These are phyloP conservation scores for Sanghuangporus sanghuang DNA, from an alignment of 1,284 basidiomycete species.

Conservation along the genomic window DNA sequence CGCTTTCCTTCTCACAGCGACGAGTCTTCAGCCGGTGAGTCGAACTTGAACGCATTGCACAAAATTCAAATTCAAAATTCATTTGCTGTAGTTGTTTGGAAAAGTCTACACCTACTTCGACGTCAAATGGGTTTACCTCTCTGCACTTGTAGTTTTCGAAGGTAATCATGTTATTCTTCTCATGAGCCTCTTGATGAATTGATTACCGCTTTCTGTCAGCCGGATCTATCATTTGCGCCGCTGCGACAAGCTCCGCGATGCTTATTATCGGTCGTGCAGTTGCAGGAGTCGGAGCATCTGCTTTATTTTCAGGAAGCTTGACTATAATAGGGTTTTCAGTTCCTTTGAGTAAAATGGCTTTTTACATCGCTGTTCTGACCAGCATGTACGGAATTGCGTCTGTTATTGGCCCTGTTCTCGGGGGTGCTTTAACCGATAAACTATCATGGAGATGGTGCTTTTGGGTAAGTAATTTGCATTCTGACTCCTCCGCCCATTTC, in stretches of 20 bases:
- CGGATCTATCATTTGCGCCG: constrained; percentile 30
- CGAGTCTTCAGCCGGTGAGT: constrained; percentile 19
- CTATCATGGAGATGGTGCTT: constrained; percentile 38
- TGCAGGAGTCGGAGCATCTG: constrained; percentile 41
- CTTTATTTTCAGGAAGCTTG: constrained; percentile 36
- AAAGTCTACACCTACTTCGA: constrained; percentile 21
- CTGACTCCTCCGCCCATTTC: background rate
- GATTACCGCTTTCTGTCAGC: constrained; percentile 16
- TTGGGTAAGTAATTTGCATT: constrained; percentile 20
- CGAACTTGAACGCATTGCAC: background rate
- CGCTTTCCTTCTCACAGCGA: constrained; percentile 33
- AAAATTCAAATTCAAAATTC: background rate
- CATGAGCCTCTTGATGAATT: background rate
- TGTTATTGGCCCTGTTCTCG: constrained; percentile 34
- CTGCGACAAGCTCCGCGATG: constrained; percentile 36
- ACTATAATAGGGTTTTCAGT: constrained; percentile 37
- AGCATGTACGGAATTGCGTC: constrained; percentile 36
- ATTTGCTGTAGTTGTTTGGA: constrained; percentile 8
- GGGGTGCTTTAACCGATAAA: constrained; percentile 35
- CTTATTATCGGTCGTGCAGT: constrained; percentile 42
- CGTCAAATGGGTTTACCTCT: constrained; percentile 28
- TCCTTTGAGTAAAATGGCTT: constrained; percentile 27
- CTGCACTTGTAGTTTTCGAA: constrained; percentile 31
- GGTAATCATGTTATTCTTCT: background rate
- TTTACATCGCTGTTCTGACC: constrained; percentile 32